Evolutionary conservation across 2,329 filamentous ascomycete genomes (phyloP).

Genomic region (Paracorniculantispora psalliotae): DNA sequence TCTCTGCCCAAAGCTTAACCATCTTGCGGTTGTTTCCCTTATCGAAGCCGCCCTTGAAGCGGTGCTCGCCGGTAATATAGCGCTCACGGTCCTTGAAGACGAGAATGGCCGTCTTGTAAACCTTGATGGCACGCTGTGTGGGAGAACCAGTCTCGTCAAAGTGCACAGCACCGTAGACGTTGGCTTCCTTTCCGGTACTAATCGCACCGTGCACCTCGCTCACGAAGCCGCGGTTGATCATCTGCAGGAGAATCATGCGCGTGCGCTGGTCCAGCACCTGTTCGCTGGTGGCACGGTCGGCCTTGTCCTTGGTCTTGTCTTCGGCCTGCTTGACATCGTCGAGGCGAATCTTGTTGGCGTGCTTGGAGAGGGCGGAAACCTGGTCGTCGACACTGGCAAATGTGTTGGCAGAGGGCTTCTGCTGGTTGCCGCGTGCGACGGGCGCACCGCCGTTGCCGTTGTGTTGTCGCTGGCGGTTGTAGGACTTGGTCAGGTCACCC

Average conservation of each 20-base stretch:
- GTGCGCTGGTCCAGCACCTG: conserved; percentile 92
- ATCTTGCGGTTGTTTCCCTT: conserved; percentile 94
- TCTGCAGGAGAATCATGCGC: conserved; percentile 89
- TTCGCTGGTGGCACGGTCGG: conserved; percentile 88
- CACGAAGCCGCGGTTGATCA: conserved; percentile 88
- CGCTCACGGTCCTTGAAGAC: conserved; percentile 97
- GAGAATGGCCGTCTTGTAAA: conserved; percentile 97
- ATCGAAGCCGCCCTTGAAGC: conserved; percentile 86
- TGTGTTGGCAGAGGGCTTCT: conserved; percentile 76
- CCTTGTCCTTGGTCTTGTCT: conserved; percentile 72
- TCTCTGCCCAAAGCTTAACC: conserved; percentile 98
- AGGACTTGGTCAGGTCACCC: conserved; percentile 75
- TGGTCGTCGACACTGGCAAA: conserved; percentile 79
- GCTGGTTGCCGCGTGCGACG: conserved; percentile 68
- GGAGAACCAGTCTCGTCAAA: conserved; percentile 49
- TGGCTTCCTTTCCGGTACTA: conserved; percentile 96
- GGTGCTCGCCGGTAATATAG: conserved; percentile 90
- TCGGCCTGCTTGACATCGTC: conserved; percentile 54
- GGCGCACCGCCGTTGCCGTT: conserved; percentile 45
- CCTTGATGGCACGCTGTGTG: conserved; percentile 85
- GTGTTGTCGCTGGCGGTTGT: conserved; percentile 76
- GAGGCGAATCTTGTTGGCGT: conserved; percentile 80
- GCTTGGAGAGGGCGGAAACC: conserved; percentile 74
- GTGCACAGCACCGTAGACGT: conserved; percentile 87
- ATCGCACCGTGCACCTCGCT: conserved; percentile 92